Evolutionary conservation across 2,329 filamentous ascomycete species (phyloP), one percentile per base, ranked within the genome.

Genomic region (Sporothrix luriei): DNA sequence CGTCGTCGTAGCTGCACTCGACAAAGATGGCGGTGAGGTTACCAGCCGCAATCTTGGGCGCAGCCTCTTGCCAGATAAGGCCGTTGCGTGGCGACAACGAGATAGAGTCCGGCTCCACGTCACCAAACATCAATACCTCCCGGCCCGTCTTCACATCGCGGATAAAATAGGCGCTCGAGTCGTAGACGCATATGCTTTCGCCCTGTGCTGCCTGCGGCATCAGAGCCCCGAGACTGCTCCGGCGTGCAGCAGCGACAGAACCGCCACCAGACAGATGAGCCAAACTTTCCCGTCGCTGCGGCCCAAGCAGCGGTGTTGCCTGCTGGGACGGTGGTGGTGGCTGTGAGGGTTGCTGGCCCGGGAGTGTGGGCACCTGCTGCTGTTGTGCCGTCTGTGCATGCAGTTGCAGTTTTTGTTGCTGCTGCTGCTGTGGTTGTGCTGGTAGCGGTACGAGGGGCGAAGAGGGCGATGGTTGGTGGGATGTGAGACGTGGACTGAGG

Each of bases 121-220:
- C 95, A 21, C 95, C 95, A 77, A 97, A 98, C 64, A 99, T 91
- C 71, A 99, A 86, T 2, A 98, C 87, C 79, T 99, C 94, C 43
- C 86, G 85, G 1, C 87, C 86, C 0, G 88, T 91, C 0, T 81
- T 77, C 46, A 90, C 83, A 71, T 95, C 91, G 49, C 92, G 91
- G 73, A 99, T 91, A 79, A 99, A 98, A 79, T 94, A 98, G 0
- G 93, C 94, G 21, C 93, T 95, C 73, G 92, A 97, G 77, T 97
- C 93, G 71, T 92, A 90, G 0, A 93, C 91, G 74, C 90, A 93
- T 46, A 85, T 76, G 21, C 80, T 81, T 69, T 88, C 85, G 66
- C 78, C 78, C n/a, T 78, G 51, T 7, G 69, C 33, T 24, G 51
- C 38, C 1, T 43, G 40, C 0, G 40, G n/a, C 21, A 65, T 7